These are phyloP conservation scores for Mycena chlorophos DNA, from an alignment of 768 basidiomycete species.

Conservation along the genomic window DNA sequence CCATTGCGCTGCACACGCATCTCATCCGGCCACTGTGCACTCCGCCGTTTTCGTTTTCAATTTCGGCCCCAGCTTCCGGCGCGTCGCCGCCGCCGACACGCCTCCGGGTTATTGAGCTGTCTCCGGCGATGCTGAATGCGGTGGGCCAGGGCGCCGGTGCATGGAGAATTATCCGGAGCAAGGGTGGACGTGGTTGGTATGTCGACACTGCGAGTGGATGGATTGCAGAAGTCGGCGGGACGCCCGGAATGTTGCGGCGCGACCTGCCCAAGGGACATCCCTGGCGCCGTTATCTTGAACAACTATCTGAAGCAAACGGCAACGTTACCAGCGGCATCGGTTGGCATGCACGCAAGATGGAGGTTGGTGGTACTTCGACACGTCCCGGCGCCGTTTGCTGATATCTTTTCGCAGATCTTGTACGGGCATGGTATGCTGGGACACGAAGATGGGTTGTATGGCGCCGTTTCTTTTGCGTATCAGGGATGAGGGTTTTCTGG, in stretches of 20 bases:
- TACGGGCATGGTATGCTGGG: slow-evolving; percentile 90
- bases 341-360: slow-evolving; percentile 97
- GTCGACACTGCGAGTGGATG: slow-evolving; percentile 87
- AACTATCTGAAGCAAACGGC: slow-evolving; percentile 77
- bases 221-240: slow-evolving; percentile 48
- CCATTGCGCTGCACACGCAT: slow-evolving; percentile 70
- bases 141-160: slow-evolving; percentile 78
- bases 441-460: slow-evolving; percentile 90
- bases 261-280: slow-evolving; percentile 64
- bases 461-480: slow-evolving; percentile 92
- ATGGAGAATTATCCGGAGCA: slow-evolving; percentile 89
- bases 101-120: slow-evolving; percentile 85
- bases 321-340: slow-evolving; percentile 91
- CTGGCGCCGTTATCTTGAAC: slow-evolving; percentile 67
- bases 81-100: slow-evolving; percentile 58
- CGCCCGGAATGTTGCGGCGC: slow-evolving; percentile 52
- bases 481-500: slow-evolving; percentile 61
- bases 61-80: slow-evolving; percentile 33
- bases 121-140: slow-evolving; percentile 64
- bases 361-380: slow-evolving; percentile 53
- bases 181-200: slow-evolving; percentile 94
- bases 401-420: slow-evolving; percentile 53
- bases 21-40: slow-evolving; percentile 80
- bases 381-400: slow-evolving; percentile 9
- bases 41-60: slow-evolving; percentile 71